Evolutionary conservation across 179 eudicot species (phyloP).

Genomic region (Silene vulgaris): DNA sequence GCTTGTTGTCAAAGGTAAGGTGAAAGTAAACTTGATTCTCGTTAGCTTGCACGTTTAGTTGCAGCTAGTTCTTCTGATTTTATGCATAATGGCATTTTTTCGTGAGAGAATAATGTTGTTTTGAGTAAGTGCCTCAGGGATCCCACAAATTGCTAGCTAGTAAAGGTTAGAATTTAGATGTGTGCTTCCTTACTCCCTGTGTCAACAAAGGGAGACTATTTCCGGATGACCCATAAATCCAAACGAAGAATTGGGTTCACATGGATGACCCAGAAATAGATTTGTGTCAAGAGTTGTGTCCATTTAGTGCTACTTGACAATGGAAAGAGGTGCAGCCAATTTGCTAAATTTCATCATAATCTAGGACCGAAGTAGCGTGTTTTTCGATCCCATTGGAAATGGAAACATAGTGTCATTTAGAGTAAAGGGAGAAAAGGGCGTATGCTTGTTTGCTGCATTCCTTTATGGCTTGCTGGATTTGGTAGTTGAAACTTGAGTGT

Average conservation of each 20-base stretch:
- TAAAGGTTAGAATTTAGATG: not conserved
- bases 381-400: not conserved
- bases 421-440: not conserved
- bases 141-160: not conserved
- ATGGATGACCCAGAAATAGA: not conserved
- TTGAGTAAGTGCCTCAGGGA: not conserved
- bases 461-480: not conserved
- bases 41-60: not conserved
- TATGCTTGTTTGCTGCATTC: not conserved
- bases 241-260: not conserved
- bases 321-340: not conserved
- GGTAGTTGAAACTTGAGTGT: not conserved
- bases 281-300: not conserved
- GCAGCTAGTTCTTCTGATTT: not conserved
- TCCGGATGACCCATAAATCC: not conserved
- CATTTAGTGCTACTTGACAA: not conserved
- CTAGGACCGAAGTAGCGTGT: not conserved
- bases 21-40: not conserved
- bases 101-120: not conserved
- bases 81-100: not conserved
- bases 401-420: not conserved
- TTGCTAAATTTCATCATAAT: not conserved
- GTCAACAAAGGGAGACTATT: not conserved
- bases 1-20: slow-evolving; percentile 82
- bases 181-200: not conserved